Evolutionary conservation across 345 rosid genomes (phyloP).

Genomic region (Lepidium africanum): DNA sequence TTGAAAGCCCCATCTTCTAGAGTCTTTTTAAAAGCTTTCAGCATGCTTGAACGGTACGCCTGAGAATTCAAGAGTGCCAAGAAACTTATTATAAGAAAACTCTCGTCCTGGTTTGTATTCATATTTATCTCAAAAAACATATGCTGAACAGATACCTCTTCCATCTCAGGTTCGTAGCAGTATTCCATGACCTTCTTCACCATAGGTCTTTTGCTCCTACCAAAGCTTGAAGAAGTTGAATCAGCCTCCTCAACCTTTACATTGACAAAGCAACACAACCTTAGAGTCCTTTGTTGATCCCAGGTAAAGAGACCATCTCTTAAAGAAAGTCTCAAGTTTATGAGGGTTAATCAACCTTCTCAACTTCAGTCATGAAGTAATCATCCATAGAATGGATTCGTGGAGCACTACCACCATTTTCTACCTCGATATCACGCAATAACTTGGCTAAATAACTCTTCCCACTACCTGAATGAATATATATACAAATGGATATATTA

Average conservation of each 20-base stretch:
- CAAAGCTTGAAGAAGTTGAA: slow-evolving; percentile 44
- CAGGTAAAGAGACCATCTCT: background rate
- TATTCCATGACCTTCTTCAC: slow-evolving; percentile 81
- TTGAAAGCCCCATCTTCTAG: slow-evolving; percentile 85
- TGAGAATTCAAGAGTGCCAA: slow-evolving; percentile 16
- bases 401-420: slow-evolving; percentile 83
- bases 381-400: slow-evolving; percentile 97
- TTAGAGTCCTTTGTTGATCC: background rate
- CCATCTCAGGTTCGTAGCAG: slow-evolving; percentile 97
- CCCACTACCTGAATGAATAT: slow-evolving; percentile 71
- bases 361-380: slow-evolving; percentile 97
- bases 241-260: slow-evolving; percentile 68
- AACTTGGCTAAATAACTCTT: slow-evolving; percentile 92
- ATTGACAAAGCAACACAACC: slow-evolving; percentile 5
- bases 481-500: background rate
- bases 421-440: slow-evolving; percentile 85
- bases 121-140: background rate
- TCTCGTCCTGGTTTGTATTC: background rate
- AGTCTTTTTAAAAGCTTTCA: slow-evolving; percentile 86
- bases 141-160: slow-evolving; percentile 54
- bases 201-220: slow-evolving; percentile 60
- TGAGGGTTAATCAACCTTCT: slow-evolving; percentile 46
- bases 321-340: background rate
- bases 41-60: slow-evolving; percentile 92
- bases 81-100: slow-evolving; percentile 1